Base-by-base conservation (phyloP, 1,284 basidiomycete species). In the Leccinum pachyderme region DNA sequence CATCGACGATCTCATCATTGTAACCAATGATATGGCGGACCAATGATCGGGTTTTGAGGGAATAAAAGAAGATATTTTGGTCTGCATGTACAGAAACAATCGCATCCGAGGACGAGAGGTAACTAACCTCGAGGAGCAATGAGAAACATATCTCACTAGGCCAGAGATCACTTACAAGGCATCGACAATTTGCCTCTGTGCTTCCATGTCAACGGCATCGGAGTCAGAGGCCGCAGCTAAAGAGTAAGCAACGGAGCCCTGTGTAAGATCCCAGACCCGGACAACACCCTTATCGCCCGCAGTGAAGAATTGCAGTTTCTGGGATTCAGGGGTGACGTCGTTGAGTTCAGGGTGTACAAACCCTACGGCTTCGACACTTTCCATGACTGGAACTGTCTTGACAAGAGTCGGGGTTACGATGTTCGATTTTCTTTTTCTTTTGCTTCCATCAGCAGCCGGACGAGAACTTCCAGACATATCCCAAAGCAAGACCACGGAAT, bases 1-100 rank as follows among this genome's bases (percentile, higher is more conserved):
- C 82, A 65, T 98, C 96, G 49, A 98, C 91, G 62, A 99, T 95
- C 72, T 99, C 95, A 72, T 99, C 97, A 72, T 99, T 98, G 81
- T 91, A 99, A 0, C 97, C 97, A 59, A 99, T 87, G 58, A 99
- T 75, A 64, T 98, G 95, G n/a, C 87, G 86, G n/a, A 81, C 76
- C 29, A 91, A 72, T 9, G 79, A 74, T 46, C 81, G 79, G 0
- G 83, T 81, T 7, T 77, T 72, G 7, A 95, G 74, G 2, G 89
- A 91, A 72, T 93, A 86, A 72, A 94, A 93, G 47, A 95, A 82
- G 61, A 99, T 92, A 64, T 98, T 98, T 75, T 98, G 96, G 72
- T 99, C 96, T 28, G 93, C 94, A 68, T 98, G 95, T 7, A 96
- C 79, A n/a, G 93, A 91, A 22, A 95, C 79, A n/a, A 97, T 73